Evolutionary conservation across 306 rosid genomes (phyloP).

Genomic region (Betula pendula): DNA sequence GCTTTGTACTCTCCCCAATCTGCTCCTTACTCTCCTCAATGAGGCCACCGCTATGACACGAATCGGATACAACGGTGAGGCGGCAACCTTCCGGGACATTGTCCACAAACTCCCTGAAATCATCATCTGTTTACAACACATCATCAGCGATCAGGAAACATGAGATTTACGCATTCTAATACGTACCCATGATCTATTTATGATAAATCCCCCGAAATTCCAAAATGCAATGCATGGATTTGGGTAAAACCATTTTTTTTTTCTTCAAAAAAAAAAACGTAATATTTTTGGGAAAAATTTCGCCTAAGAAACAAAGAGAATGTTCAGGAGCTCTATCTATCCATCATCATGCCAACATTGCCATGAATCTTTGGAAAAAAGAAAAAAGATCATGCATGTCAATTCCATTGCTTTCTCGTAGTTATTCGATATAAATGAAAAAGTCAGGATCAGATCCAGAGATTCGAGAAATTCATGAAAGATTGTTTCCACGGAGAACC

Average conservation of each 20-base stretch:
- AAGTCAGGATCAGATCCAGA: not conserved
- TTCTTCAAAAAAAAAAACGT: not conserved
- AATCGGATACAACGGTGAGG: slow-evolving; percentile 74
- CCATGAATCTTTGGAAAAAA: not conserved
- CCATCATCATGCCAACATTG: no score
- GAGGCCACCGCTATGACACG: slow-evolving; percentile 88
- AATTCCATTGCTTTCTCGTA: not conserved
- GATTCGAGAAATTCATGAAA: not conserved
- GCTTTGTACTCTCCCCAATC: slow-evolving; percentile 69
- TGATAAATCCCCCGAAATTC: not conserved
- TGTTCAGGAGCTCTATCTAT: not conserved
- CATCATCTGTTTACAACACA: slow-evolving; percentile 57
- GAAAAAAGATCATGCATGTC: no score
- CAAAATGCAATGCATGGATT: not conserved
- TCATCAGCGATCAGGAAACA: no score
- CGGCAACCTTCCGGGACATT: slow-evolving; percentile 55
- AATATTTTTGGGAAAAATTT: not conserved
- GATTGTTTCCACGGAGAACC: not conserved
- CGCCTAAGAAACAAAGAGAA: not conserved
- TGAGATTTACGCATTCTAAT: not conserved
- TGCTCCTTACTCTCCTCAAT: slow-evolving; percentile 66
- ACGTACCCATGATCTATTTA: not conserved
- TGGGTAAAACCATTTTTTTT: not conserved
- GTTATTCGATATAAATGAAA: not conserved
- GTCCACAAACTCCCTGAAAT: slow-evolving; percentile 62